phyloP scores from a whole-genome alignment of 129 eudicot species.

The Helianthus tuberosus region DNA sequence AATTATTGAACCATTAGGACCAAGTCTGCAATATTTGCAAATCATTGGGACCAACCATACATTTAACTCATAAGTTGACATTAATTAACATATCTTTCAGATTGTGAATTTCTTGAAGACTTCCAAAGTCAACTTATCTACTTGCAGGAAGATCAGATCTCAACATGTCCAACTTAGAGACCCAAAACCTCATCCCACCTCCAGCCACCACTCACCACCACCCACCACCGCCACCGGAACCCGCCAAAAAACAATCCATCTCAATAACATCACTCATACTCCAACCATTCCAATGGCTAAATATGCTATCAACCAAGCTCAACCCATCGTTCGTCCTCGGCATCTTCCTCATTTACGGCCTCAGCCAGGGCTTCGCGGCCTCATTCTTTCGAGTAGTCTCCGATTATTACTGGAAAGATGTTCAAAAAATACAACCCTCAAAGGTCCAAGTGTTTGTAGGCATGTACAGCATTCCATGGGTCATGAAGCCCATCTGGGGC shows the following conservation, averaged over 20 bases:
- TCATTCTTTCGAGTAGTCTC: slow-evolving; percentile 49
- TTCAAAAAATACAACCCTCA: slow-evolving; percentile 55
- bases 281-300: slow-evolving; percentile 63
- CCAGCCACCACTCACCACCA: slow-evolving; percentile 33
- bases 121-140: slow-evolving; percentile 9
- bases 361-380: slow-evolving; percentile 51
- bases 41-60: no score
- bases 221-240: slow-evolving; percentile 27
- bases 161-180: slow-evolving; percentile 36
- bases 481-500: slow-evolving; percentile 69
- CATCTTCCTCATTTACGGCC: slow-evolving; percentile 54
- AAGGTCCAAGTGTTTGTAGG: slow-evolving; percentile 50
- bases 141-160: no score
- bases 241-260: slow-evolving; percentile 15
- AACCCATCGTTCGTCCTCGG: slow-evolving; percentile 54
- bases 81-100: no score
- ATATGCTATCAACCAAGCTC: slow-evolving; percentile 41
- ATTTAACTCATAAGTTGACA: no score
- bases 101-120: no score
- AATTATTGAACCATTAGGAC: no score
- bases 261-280: slow-evolving; percentile 33
- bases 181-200: slow-evolving; percentile 48
- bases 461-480: slow-evolving; percentile 58
- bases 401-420: slow-evolving; percentile 75
- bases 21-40: no score